These are phyloP conservation scores for Anethum foeniculum DNA, from an alignment of 140 eudicot species.

Conservation along the genomic window DNA sequence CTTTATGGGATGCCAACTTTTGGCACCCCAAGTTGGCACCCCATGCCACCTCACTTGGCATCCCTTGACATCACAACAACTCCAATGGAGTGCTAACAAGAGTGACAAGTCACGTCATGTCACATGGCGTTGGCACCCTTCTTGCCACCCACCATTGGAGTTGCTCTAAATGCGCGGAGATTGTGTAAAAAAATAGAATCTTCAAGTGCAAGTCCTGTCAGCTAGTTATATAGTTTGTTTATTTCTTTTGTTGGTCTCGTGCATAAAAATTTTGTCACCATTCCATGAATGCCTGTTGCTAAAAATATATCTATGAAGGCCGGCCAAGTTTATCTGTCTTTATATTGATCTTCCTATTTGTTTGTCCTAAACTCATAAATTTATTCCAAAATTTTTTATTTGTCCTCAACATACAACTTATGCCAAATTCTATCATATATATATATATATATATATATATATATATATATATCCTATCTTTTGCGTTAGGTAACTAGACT, in stretches of 20 bases:
- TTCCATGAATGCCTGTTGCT: not conserved
- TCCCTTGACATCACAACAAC: no score
- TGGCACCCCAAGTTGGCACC: no score
- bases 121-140: no score
- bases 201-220: not conserved
- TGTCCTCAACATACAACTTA: not conserved
- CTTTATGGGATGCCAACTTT: no score
- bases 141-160: no score
- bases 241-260: not conserved
- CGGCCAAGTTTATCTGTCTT: not conserved
- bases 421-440: not conserved
- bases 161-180: not conserved
- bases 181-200: not conserved
- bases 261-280: not conserved
- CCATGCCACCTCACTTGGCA: no score
- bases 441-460: no score
- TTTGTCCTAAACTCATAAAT: conserved; percentile 5
- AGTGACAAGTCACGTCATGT: no score
- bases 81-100: no score
- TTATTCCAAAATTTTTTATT: conserved; percentile 1
- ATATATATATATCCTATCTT: not conserved
- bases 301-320: conserved; percentile 5
- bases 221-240: not conserved
- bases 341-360: not conserved
- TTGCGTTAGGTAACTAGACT: not conserved